Evolutionary conservation across 1,284 basidiomycete species (phyloP).

Genomic region (Apiotrichum montevideense): DNA sequence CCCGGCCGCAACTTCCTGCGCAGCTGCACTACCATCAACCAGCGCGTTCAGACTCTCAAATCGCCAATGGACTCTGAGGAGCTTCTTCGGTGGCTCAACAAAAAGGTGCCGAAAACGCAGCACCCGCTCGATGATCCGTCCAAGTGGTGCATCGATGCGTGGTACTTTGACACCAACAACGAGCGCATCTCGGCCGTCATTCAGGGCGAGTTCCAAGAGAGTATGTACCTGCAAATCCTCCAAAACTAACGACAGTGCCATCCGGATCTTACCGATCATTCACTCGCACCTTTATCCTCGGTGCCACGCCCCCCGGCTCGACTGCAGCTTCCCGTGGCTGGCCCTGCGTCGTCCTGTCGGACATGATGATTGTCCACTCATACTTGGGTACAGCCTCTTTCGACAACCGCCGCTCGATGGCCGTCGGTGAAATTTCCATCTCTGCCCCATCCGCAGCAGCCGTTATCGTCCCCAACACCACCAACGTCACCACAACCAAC

Average conservation of each 20-base stretch:
- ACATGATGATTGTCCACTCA: constrained; percentile 73
- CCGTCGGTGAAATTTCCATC: constrained; percentile 39
- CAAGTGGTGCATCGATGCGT: constrained; percentile 86
- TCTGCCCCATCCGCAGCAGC: constrained; percentile 16
- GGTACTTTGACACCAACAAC: constrained; percentile 57
- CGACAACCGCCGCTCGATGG: constrained; percentile 28
- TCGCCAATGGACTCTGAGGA: constrained; percentile 59
- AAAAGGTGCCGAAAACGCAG: constrained; percentile 65
- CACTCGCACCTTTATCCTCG: constrained; percentile 83
- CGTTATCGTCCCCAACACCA: constrained; percentile 11
- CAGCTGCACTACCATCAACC: constrained; percentile 57
- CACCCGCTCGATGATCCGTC: constrained; percentile 66
- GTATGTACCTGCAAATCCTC: no score
- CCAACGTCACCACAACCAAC: constrained; percentile 10
- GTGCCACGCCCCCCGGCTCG: constrained; percentile 71
- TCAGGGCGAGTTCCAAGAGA: constrained; percentile 86
- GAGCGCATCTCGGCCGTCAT: constrained; percentile 68
- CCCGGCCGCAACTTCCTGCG: constrained; percentile 73
- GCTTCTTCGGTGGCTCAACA: constrained; percentile 45
- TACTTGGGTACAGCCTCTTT: constrained; percentile 76
- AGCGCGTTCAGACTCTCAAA: constrained; percentile 64
- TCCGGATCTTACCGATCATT: constrained; percentile 66
- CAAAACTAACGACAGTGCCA: constrained; percentile 17
- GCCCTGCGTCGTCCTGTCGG: constrained; percentile 84
- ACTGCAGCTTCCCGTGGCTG: constrained; percentile 70